Base-by-base conservation (phyloP, 106 monocot species). In the Alisma plantagoaquatica region DNA sequence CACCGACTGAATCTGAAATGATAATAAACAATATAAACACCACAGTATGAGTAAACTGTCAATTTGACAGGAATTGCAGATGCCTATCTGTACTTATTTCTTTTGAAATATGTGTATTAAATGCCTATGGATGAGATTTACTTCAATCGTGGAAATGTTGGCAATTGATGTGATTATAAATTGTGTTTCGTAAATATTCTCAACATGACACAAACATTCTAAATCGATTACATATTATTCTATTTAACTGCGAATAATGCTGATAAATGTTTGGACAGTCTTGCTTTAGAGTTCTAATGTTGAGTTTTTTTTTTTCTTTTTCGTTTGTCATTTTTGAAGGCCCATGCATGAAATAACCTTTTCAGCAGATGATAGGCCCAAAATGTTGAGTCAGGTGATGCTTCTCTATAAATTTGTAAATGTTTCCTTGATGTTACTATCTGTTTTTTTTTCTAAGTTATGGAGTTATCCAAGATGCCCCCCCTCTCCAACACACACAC, bases 311-410 rank as follows among this genome's bases (percentile, higher is more conserved):
- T 7, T 38, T 38, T 7, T 38, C 6, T 7, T 38, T 7, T 7
- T 14, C 9, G 14, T 7, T 38, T 14, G 35, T 38, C 6, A 7
- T 38, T 38, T 31, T 31, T 22, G 35, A 12, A 67, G 66, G 66
- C 33, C 54, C 15, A 67, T 67, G 66, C 66, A 67, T 49, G 66
- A 67, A 55, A 38, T 67, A 19, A 57, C 57, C 0, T 67, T 67
- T 49, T 56, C 66, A 22, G 38, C 66, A 57, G 43, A 56, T 44
- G 56, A 66, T 56, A 55, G 25, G 44, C 54, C 45, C 21, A 66
- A 66, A 29, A 54, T 67, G n/a, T 57, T 67, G 31, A 57, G 57
- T 41, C 56, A 67, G 44, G 66, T 67, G 38, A 67, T 29, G 27
- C 15, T 22, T 22, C 21, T 47, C 16, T 16, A 11, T 11, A 41